Conservation (phyloP, 1,284 basidiomycete genomes). For the Ustilago cynodontis region DNA sequence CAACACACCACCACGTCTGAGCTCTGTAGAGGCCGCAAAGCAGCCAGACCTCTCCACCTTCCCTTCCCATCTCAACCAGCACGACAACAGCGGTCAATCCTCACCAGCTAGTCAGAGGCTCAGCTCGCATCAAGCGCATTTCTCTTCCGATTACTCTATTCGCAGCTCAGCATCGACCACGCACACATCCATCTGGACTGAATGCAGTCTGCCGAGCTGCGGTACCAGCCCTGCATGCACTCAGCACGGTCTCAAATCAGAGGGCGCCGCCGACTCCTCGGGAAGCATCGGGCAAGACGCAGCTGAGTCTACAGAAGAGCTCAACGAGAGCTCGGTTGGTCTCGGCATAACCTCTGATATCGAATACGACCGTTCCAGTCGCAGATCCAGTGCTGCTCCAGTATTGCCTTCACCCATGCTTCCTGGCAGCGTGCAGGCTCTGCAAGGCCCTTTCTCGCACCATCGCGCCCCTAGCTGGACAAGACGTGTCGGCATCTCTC, state of each 20-base stretch:
- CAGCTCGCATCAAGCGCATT: constrained; percentile 27
- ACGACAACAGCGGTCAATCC: constrained; percentile 13
- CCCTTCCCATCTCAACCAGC: neutral
- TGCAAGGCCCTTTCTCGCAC: constrained; percentile 53
- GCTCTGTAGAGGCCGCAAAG: constrained; percentile 15
- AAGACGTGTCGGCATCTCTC: constrained; percentile 25
- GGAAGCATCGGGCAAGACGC: neutral
- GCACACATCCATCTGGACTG: constrained; percentile 45
- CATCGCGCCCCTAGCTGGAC: constrained; percentile 57
- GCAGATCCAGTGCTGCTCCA: constrained; percentile 32
- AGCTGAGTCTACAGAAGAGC: constrained; percentile 36
- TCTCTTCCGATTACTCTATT: constrained; percentile 35
- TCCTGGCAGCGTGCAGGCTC: constrained; percentile 15
- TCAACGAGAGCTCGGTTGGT: constrained; percentile 41
- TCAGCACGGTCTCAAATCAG: constrained; percentile 21
- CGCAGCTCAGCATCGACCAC: constrained; percentile 43
- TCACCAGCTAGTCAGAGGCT: constrained; percentile 26
- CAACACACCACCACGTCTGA: constrained; percentile 20
- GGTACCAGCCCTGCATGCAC: constrained; percentile 43
- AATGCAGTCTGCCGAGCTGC: constrained; percentile 40
- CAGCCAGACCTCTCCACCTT: constrained; percentile 18
- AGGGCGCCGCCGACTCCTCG: neutral
- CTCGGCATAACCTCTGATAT: constrained; percentile 49
- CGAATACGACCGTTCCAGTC: constrained; percentile 25
- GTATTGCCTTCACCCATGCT: constrained; percentile 22